A percentile compares a stretch with the other conserved stretches of the same genome.
Conservation (phyloP, 2,329 filamentous ascomycete genomes). For the Thelonectria blattea region DNA sequence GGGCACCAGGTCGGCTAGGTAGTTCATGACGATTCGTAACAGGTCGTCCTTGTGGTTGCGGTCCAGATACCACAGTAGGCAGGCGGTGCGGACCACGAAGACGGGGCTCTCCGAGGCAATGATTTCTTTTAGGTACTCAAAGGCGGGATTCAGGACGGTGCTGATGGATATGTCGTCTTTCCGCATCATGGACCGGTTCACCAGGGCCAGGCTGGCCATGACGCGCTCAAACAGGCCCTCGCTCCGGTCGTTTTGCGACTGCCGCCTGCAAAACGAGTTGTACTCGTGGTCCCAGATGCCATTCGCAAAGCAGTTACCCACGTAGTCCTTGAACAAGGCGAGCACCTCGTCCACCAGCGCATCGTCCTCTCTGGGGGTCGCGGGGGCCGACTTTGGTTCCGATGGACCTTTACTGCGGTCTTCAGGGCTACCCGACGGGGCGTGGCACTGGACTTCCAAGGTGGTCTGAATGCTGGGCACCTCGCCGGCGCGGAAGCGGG, state of each 20-base stretch:
- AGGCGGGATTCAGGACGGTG: slow-evolving; percentile 42
- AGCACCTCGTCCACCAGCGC: slow-evolving; percentile 37
- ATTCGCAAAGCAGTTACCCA: slow-evolving; percentile 39
- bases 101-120: slow-evolving; percentile 42
- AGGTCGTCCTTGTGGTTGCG: slow-evolving; percentile 43
- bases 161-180: slow-evolving; percentile 42
- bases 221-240: slow-evolving; percentile 45
- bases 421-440: slow-evolving; percentile 33
- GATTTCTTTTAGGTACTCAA: slow-evolving; percentile 45
- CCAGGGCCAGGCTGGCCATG: slow-evolving; percentile 42
- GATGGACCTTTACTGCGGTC: too few species aligned
- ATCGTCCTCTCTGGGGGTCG: slow-evolving; percentile 30
- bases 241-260: slow-evolving; percentile 37
- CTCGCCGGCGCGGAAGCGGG: slow-evolving; percentile 41
- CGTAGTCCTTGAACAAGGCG: slow-evolving; percentile 38
- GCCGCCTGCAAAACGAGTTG: slow-evolving; percentile 38
- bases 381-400: slow-evolving; percentile 17
- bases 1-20: slow-evolving; percentile 39
- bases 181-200: slow-evolving; percentile 43
- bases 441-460: slow-evolving; percentile 42
- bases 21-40: slow-evolving; percentile 41
- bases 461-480: slow-evolving; percentile 41
- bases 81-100: slow-evolving; percentile 43
- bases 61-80: slow-evolving; percentile 45
- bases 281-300: slow-evolving; percentile 42